These are phyloP conservation scores for Alternaria gansuensis DNA, from an alignment of 2,329 filamentous ascomycete genomes.

Conservation along the genomic window DNA sequence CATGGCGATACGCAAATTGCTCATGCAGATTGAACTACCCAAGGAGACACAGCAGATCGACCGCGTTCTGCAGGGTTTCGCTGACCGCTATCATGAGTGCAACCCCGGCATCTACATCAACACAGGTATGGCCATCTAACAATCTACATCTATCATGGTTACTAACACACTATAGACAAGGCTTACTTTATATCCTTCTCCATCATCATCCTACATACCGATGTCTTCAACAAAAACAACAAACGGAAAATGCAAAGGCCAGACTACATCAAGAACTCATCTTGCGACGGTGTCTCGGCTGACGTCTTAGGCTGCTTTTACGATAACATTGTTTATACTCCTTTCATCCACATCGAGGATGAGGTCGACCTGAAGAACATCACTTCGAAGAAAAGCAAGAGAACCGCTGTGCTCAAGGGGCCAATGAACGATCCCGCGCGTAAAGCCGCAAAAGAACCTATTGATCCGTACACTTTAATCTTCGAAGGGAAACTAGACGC, in stretches of 20 bases:
- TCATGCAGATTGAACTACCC: constrained; percentile 95
- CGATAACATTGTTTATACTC: constrained; percentile 97
- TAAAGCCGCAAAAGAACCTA: constrained; percentile 77
- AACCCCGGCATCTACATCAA: constrained; percentile 94
- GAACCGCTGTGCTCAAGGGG: constrained; percentile 62
- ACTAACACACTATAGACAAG: constrained; percentile 67
- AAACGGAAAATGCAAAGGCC: constrained; percentile 98
- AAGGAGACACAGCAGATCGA: constrained; percentile 99
- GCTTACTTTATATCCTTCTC: constrained; percentile 99
- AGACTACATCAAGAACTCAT: constrained; percentile 95
- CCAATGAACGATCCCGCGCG: constrained; percentile 73
- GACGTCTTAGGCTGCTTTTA: constrained; percentile 96
- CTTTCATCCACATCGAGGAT: constrained; percentile 97
- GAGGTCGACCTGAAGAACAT: constrained; percentile 82
- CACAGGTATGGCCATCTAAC: constrained; percentile 60
- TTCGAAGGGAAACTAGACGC: constrained; percentile 86
- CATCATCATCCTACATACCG: constrained; percentile 92
- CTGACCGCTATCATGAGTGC: constrained; percentile 96
- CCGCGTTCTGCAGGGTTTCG: constrained; percentile 90
- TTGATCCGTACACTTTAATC: constrained; percentile 95
- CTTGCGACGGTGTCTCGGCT: constrained; percentile 88
- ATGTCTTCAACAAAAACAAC: constrained; percentile 99
- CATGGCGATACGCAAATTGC: constrained; percentile 92
- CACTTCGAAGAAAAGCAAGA: constrained; percentile 74
- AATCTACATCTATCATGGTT: not conserved